Evolutionary conservation across 164 flowering plant genomes (phyloP).

Genomic region (Taxillus chinensis): DNA sequence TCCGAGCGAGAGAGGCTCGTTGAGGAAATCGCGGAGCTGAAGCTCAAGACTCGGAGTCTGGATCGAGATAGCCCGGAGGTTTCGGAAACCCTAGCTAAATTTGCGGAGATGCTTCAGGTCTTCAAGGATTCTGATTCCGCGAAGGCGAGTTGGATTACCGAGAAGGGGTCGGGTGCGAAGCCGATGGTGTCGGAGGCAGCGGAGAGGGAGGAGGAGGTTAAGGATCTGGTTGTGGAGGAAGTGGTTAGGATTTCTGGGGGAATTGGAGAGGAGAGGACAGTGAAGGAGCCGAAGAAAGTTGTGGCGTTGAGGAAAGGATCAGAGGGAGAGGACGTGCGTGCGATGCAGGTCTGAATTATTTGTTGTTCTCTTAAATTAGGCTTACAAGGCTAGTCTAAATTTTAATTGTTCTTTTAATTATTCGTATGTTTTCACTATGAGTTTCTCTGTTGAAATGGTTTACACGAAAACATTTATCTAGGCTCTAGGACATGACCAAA

Average conservation of each 20-base stretch:
- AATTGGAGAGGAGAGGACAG: slow-evolving; percentile 9
- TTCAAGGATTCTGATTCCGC: slow-evolving; percentile 32
- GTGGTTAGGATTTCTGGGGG: slow-evolving; percentile 22
- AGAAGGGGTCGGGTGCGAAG: slow-evolving; percentile 29
- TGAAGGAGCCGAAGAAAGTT: slow-evolving; percentile 19
- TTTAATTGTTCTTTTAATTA: not conserved
- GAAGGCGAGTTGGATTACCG: slow-evolving; percentile 29
- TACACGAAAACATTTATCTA: too few relatives aligned
- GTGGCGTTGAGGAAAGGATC: slow-evolving; percentile 49
- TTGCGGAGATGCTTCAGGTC: slow-evolving; percentile 22
- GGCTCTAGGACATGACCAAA: too few relatives aligned
- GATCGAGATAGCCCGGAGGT: slow-evolving; percentile 18
- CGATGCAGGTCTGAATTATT: slow-evolving; percentile 61
- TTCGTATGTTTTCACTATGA: too few relatives aligned
- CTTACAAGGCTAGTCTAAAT: slow-evolving; percentile 17
- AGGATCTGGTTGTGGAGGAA: slow-evolving; percentile 27
- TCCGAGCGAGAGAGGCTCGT: slow-evolving; percentile 58
- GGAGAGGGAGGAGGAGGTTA: slow-evolving; percentile 9
- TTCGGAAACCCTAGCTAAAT: slow-evolving; percentile 23
- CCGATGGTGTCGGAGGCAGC: slow-evolving; percentile 29
- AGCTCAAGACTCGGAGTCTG: slow-evolving; percentile 40
- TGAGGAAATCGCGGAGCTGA: slow-evolving; percentile 35
- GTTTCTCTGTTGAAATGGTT: too few relatives aligned
- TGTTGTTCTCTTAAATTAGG: slow-evolving; percentile 4
- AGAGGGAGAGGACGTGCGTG: slow-evolving; percentile 80